Base-by-base conservation (phyloP, 768 basidiomycete species). In the Phanerochaete sordida region DNA sequence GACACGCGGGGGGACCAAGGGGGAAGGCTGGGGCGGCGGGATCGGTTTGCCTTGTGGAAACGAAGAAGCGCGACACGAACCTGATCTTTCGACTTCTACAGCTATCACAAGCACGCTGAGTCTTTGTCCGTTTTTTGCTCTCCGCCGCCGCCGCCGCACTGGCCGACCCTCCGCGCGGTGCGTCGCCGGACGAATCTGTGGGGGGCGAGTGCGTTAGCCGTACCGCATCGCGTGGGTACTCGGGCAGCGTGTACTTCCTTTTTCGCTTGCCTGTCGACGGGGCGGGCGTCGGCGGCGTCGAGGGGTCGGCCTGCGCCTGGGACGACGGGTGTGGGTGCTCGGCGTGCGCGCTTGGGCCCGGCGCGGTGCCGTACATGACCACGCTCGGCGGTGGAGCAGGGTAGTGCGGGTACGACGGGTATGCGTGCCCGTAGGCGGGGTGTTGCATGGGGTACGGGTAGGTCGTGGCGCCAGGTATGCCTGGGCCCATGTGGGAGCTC, bases 61-160 rank as follows among this genome's bases (percentile, higher is more conserved):
- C 4, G 53, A 45, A 37, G 31, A n/a, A 49, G 43, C 45, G 50
- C 47, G 19, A 52, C 11, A 68, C 79, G 65, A 46, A 82, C 79
- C 93, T 83, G 71, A 96, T 95, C 81, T 96, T 95, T 62, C 93
- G 87, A 68, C 84, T 87, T 50, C 93, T 85, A 75, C 93, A 95
- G 39, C 89, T 90, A 71, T 96, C 94, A 69, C 94, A 96, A 7
- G 94, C 94, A 54, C 94, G 85, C 71, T 90, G 89, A 13, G 92
- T 96, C 77, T 96, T 96, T 13, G 91, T 92, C 57, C 93, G 87
- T 73, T 95, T 95, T 78, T 91, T 93, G 63, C 80, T 73, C 69
- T 93, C 91, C 60, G 63, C 56, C 37, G 61, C 45, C 33, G 49
- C 54, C 51, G 49, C 35, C 15, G 67, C 63, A 52, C 60, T 60